These are phyloP conservation scores for Nakazawaea anatomiae DNA, from an alignment of 805 yeast genomes.

Conservation along the genomic window DNA sequence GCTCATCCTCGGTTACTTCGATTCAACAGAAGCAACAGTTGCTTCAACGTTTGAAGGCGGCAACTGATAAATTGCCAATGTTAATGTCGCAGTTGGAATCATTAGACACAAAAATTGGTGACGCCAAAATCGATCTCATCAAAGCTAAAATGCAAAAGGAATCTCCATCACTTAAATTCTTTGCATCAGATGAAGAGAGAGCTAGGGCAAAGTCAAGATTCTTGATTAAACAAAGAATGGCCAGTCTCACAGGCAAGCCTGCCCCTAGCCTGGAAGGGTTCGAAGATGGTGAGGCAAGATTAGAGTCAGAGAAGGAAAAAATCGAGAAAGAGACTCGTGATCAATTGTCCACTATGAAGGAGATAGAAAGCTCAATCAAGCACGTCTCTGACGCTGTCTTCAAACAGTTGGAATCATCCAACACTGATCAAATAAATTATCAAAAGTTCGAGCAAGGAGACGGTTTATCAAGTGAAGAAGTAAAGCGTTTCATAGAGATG, in stretches of 20 bases:
- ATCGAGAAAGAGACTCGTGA: conserved; percentile 49
- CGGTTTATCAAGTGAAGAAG: conserved; percentile 62
- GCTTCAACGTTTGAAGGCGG: conserved; percentile 48
- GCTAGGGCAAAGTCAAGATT: conserved; percentile 79
- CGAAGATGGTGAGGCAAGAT: conserved; percentile 48
- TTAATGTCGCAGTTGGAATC: conserved; percentile 57
- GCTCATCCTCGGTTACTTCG: conserved; percentile 24
- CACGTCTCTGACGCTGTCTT: conserved; percentile 42
- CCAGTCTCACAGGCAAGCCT: conserved; percentile 80
- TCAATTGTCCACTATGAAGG: conserved; percentile 58
- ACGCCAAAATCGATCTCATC: conserved; percentile 58
- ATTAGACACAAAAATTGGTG: conserved; percentile 64
- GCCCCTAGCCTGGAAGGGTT: conserved; percentile 37
- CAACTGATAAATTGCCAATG: conserved; percentile 68
- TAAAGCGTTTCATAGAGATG: conserved; percentile 53
- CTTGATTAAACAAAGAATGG: conserved; percentile 79
- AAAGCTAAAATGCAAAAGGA: conserved; percentile 49
- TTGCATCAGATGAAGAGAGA: conserved; percentile 76
- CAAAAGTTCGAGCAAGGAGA: conserved; percentile 79
- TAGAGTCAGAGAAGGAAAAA: conserved; percentile 44
- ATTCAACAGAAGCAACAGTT: conserved; percentile 44
- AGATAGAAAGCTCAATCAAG: conserved; percentile 65
- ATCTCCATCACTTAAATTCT: conserved; percentile 77
- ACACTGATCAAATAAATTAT: conserved; percentile 39
- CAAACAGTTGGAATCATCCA: conserved; percentile 22